phyloP scores from a whole-genome alignment of 1,284 basidiomycete species.

The Trichosporon asahii region DNA sequence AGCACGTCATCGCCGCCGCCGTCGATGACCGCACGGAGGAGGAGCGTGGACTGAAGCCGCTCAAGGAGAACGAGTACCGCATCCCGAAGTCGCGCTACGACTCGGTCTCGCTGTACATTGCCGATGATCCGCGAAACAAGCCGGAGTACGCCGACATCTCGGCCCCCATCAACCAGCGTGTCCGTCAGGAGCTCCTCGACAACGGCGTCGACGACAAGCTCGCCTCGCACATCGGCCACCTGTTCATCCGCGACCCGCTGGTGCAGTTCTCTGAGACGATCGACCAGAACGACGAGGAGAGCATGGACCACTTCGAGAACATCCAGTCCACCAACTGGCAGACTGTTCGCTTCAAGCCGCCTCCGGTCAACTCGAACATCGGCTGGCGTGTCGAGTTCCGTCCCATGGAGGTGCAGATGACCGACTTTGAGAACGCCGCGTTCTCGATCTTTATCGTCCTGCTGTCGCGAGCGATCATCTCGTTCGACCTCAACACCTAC shows the following conservation, averaged over 20 bases:
- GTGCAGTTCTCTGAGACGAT: conserved; percentile 94
- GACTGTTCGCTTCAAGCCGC: conserved; percentile 97
- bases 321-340: conserved; percentile 99
- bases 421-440: conserved; percentile 98
- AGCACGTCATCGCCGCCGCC: conserved; percentile 91
- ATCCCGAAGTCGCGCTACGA: conserved; percentile 98
- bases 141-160: conserved; percentile 89
- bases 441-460: conserved; percentile 93
- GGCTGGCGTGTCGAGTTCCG: conserved; percentile 99
- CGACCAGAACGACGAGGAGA: conserved; percentile 80
- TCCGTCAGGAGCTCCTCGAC: conserved; percentile 66
- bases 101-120: conserved; percentile 91
- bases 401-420: conserved; percentile 98
- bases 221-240: conserved; percentile 86
- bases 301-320: conserved; percentile 98
- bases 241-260: conserved; percentile 96
- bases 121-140: conserved; percentile 77
- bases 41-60: conserved; percentile 83
- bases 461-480: conserved; percentile 86
- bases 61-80: conserved; percentile 66
- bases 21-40: conserved; percentile 96
- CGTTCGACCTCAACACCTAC: conserved; percentile 90
- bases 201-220: conserved; percentile 82
- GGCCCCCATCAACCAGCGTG: conserved; percentile 71
- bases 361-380: conserved; percentile 82